Conservation (phyloP, 169 alveolate species). For the Plasmodium sp. region DNA sequence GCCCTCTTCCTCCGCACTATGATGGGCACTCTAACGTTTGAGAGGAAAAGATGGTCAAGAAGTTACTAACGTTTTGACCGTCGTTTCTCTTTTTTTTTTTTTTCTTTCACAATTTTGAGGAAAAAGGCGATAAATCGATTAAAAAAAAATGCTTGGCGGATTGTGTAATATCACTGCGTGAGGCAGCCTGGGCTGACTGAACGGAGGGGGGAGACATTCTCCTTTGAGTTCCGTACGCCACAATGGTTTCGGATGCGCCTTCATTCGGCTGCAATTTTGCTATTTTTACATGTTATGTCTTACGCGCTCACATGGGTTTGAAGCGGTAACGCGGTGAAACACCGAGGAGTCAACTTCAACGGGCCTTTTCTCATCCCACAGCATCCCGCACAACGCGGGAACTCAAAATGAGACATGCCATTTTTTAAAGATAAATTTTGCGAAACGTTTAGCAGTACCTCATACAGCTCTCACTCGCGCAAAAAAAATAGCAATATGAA, state of each 20-base stretch:
- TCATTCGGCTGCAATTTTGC: neutral
- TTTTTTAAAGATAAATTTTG: neutral
- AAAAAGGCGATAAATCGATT: neutral
- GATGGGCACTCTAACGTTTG: neutral
- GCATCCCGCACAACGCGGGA: neutral
- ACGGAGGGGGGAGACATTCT: neutral
- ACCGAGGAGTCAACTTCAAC: neutral
- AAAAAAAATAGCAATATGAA: neutral
- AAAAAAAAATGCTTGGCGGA: neutral
- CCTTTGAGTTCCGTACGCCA: neutral
- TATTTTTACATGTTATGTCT: neutral
- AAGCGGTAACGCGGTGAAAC: neutral
- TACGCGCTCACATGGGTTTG: neutral
- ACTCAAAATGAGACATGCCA: neutral
- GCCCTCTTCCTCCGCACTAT: neutral
- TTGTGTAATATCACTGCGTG: neutral
- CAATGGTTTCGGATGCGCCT: neutral
- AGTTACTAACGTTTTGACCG: neutral
- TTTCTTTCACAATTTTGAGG: neutral
- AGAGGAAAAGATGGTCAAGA: neutral
- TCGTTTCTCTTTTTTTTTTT: neutral
- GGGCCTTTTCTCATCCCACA: neutral
- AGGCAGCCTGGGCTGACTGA: neutral
- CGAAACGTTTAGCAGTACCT: neutral
- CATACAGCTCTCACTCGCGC: neutral